A percentile compares a stretch with the other conserved stretches of the same genome.
Evolutionary conservation across 2,329 filamentous ascomycete species (phyloP).

Genomic region (Clonostachys rhizophaga): DNA sequence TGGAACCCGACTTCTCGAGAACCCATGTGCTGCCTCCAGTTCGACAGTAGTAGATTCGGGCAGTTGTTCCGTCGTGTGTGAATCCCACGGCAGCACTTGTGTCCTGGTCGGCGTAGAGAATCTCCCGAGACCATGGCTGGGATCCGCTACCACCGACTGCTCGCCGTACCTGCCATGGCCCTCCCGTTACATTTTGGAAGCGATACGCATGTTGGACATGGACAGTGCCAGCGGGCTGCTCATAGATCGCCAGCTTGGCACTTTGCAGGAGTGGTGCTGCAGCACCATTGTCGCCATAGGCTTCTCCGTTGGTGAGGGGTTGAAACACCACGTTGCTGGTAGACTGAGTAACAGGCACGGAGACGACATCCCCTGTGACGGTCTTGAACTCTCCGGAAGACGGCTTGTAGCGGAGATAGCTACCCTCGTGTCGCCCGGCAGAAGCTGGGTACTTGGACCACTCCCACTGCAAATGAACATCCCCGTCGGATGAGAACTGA

Average conservation of each 20-base stretch:
- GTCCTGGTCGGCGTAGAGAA: constrained; percentile 6
- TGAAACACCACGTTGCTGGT: constrained; percentile 8
- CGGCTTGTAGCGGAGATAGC: constrained; percentile 13
- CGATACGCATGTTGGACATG: constrained; percentile 9
- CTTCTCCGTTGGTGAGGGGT: constrained; percentile 12
- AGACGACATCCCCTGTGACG: constrained; percentile 3
- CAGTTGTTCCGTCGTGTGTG: constrained; percentile 8
- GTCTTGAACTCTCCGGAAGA: constrained; percentile 10
- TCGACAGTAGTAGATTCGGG: constrained; percentile 11
- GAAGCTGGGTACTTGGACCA: constrained; percentile 17
- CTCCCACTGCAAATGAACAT: constrained; percentile 17
- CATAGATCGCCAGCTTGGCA: constrained; percentile 12
- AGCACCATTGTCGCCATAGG: constrained; percentile 9
- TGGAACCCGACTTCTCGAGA: constrained; percentile 7
- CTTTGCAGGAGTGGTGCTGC: constrained; percentile 10
- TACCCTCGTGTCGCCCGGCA: constrained; percentile 14
- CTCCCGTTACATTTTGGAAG: constrained; percentile 8
- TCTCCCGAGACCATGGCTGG: constrained; percentile 9
- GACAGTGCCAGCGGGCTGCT: constrained; percentile 6
- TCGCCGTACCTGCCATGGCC: constrained; percentile 9
- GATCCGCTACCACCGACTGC: constrained; percentile 6
- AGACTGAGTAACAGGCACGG: constrained; percentile 7
- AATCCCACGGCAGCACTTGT: constrained; percentile 10
- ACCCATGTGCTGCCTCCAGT: constrained; percentile 8
- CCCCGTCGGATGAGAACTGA: constrained; percentile 14